Base-by-base conservation (phyloP, 345 rosid genomes). In the Gossypium turneri region DNA sequence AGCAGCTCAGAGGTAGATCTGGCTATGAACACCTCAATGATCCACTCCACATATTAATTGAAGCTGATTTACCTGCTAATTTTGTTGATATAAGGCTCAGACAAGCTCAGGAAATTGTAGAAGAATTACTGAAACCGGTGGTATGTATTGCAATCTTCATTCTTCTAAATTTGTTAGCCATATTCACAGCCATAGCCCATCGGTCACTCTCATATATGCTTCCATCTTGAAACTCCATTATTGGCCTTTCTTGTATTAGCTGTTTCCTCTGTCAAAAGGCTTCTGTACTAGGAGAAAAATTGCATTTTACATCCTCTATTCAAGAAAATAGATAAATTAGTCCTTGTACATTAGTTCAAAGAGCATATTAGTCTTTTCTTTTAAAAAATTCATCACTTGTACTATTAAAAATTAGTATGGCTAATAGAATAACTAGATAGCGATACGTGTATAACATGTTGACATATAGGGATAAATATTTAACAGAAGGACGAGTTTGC, bases 81-180 rank as follows among this genome's bases (percentile, higher is more conserved):
- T 52, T 87, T 41, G 92, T 90, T 24, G 94, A 90, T 57, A 58
- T 81, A 38, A 88, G 81, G 77, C 77, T 90, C 69, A 86, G 91
- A 56, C 94, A 90, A 64, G 92, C 94, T 12, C 92, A 87, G 79
- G 90, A 85, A 79, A 84, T 90, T 43, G 91, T 94, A 11, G 97
- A 89, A 82, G 98, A 93, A 83, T 85, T 93, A 73, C 98, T 94
- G 69, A 90, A 90, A 72, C 98, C 96, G 63, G 97, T 94, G 97
- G 98, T 92, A 81, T 55, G 81, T 79, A 62, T 82, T 16, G 34
- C 38, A 67, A 41, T 61, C 34, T 34, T 63, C 7, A 41, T 56
- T 76, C 73, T 79, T 27, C 57, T 52, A 38, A 34, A 5, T 69
- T 65, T 70, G 12, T 53, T 48, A 51, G 55, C 55, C 17, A 51